Conservation (phyloP, 2,329 filamentous ascomycete genomes). For the Diaporthe sp. region DNA sequence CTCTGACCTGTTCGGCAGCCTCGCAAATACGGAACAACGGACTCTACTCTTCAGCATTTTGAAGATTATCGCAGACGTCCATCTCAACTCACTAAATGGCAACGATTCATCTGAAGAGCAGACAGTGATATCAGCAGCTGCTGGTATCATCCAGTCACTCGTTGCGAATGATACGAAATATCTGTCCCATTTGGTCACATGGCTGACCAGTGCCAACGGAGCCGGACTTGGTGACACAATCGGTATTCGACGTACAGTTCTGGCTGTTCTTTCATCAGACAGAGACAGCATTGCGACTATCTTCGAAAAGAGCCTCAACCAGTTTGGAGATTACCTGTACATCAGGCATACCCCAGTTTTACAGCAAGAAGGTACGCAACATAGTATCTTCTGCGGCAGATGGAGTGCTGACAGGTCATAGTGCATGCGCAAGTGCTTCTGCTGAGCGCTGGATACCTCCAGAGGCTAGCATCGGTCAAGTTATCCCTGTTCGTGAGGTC, state of each 20-base stretch:
- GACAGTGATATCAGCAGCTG: slow-evolving; percentile 67
- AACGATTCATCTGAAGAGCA: slow-evolving; percentile 48
- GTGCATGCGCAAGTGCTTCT: slow-evolving; percentile 85
- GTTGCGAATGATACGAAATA: slow-evolving; percentile 61
- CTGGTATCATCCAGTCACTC: slow-evolving; percentile 67
- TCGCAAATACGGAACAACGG: slow-evolving; percentile 60
- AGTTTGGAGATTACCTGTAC: slow-evolving; percentile 89
- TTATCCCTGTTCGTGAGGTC: slow-evolving; percentile 79
- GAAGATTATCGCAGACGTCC: slow-evolving; percentile 60
- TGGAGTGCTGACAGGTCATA: slow-evolving; percentile 51
- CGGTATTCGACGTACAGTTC: slow-evolving; percentile 75
- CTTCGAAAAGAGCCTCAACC: slow-evolving; percentile 76
- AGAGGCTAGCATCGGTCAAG: slow-evolving; percentile 74
- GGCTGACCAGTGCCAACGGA: slow-evolving; percentile 75
- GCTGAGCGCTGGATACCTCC: slow-evolving; percentile 81
- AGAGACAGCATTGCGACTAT: slow-evolving; percentile 66
- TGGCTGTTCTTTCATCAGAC: slow-evolving; percentile 69
- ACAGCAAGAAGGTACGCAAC: slow-evolving; percentile 84
- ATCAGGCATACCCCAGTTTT: slow-evolving; percentile 87
- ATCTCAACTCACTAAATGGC: slow-evolving; percentile 54
- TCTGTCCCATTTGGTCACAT: slow-evolving; percentile 70
- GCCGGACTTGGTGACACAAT: slow-evolving; percentile 74
- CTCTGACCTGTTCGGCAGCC: slow-evolving; percentile 50
- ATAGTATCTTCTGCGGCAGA: background rate
- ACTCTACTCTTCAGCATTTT: slow-evolving; percentile 56